A percentile compares a stretch with the other conserved stretches of the same genome.
Evolutionary conservation across 805 yeast species (phyloP).

Genomic region (Candida dajiaensis): DNA sequence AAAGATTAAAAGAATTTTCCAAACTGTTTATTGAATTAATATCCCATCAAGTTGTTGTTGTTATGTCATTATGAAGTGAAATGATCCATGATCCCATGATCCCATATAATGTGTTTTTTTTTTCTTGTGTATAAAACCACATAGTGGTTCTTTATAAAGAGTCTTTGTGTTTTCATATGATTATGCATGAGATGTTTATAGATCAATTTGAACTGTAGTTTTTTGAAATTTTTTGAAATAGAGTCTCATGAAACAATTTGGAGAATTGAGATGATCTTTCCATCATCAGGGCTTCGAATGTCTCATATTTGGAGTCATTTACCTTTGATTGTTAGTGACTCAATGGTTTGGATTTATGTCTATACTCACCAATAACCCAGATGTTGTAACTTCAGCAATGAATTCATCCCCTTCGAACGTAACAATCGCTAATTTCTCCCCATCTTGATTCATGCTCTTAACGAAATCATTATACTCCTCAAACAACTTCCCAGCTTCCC

Average conservation of each 20-base stretch:
- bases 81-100: not conserved
- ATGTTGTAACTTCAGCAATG: slow-evolving; percentile 3
- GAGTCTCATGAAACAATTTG: slow-evolving; percentile 5
- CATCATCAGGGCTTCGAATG: slow-evolving; percentile 25
- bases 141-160: not conserved
- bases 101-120: not conserved
- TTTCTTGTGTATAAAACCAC: not conserved
- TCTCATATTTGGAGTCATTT: slow-evolving; percentile 15
- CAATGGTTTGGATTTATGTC: not conserved
- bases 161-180: not conserved
- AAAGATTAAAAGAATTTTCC: slow-evolving; percentile 13
- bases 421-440: slow-evolving; percentile 3
- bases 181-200: not conserved
- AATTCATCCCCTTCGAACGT: slow-evolving; percentile 8
- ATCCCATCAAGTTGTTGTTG: not conserved
- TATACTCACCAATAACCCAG: slow-evolving; percentile 10
- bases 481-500: slow-evolving; percentile 2
- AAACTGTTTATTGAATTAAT: not conserved
- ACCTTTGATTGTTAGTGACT: not conserved
- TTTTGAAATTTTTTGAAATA: slow-evolving; percentile 6
- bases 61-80: not conserved
- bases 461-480: slow-evolving; percentile 7
- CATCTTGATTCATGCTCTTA: not conserved
- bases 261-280: slow-evolving; percentile 5
- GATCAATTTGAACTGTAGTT: not conserved